Conservation (phyloP, 495 filamentous ascomycete genomes). For the Penicillium tannophilum region DNA sequence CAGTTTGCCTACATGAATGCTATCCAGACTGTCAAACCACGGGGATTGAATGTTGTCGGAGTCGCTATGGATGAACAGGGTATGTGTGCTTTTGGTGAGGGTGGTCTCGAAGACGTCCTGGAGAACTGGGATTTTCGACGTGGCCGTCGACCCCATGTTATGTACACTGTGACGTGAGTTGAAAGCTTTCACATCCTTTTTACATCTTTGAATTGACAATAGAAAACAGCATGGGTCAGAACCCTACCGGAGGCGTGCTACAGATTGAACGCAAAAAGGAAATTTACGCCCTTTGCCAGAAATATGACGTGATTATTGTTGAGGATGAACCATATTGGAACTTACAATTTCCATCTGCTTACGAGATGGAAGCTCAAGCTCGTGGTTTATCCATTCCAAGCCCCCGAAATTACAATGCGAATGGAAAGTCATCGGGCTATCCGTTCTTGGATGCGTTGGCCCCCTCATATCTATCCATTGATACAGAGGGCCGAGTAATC, state of each 20-base stretch:
- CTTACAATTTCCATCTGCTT: conserved; percentile 78
- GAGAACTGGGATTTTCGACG: conserved; percentile 75
- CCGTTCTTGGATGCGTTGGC: conserved; percentile 81
- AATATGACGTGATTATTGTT: conserved; percentile 87
- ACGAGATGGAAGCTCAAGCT: conserved; percentile 34
- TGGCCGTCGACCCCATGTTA: conserved; percentile 75
- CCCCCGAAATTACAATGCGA: conserved; percentile 47
- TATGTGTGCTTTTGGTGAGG: conserved; percentile 66
- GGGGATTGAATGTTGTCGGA: conserved; percentile 69
- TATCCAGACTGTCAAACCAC: conserved; percentile 63
- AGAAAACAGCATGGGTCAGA: conserved; percentile 76
- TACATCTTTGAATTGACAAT: conserved; percentile 1
- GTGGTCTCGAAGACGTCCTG: conserved; percentile 75
- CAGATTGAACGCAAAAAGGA: conserved; percentile 70
- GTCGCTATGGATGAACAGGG: conserved; percentile 78
- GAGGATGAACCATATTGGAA: conserved; percentile 99
- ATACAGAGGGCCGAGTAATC: conserved; percentile 85
- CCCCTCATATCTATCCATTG: conserved; percentile 74
- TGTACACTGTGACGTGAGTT: conserved; percentile 89
- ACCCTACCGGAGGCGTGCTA: conserved; percentile 79
- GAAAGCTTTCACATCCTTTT: background rate
- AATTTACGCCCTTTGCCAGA: conserved; percentile 77
- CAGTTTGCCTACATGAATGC: conserved; percentile 78
- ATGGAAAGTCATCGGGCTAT: conserved; percentile 65
- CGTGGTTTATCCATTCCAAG: conserved; percentile 27